These are phyloP conservation scores for Colletotrichum eremochloae DNA, from an alignment of 2,329 filamentous ascomycete species.

Conservation along the genomic window DNA sequence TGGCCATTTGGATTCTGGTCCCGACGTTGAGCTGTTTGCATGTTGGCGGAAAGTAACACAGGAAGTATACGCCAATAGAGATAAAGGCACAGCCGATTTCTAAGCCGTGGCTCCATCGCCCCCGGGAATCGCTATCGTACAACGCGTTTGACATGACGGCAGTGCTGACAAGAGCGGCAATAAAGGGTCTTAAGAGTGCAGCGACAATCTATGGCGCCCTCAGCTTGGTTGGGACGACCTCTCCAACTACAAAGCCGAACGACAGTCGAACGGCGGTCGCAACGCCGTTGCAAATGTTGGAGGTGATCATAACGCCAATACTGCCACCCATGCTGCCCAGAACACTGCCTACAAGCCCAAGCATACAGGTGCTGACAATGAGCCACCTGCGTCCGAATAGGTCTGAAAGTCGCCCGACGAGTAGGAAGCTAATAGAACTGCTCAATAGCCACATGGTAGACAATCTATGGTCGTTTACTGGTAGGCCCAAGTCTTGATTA, in stretches of 20 bases:
- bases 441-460: no score
- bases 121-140: no score
- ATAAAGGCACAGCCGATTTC: no score
- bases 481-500: constrained; percentile 51
- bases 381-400: constrained; percentile 32
- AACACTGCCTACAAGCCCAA: constrained; percentile 55
- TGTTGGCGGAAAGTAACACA: no score
- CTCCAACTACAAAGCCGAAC: constrained; percentile 57
- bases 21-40: no score
- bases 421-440: no score
- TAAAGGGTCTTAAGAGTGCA: constrained; percentile 50
- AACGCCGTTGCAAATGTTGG: constrained; percentile 54
- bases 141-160: no score
- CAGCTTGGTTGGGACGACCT: constrained; percentile 59
- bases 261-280: constrained; percentile 57
- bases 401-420: constrained; percentile 35
- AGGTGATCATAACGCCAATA: constrained; percentile 54
- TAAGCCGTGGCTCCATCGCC: no score
- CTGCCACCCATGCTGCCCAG: constrained; percentile 52
- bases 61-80: no score
- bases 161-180: no score
- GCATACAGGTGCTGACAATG: constrained; percentile 43
- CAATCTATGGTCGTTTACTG: constrained; percentile 48
- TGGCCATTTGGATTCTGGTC: no score
- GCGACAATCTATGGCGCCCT: constrained; percentile 54